A percentile compares a stretch with the other conserved stretches of the same genome.
These are phyloP conservation scores for Lachancea sp. DNA, from an alignment of 805 yeast genomes.

Conservation along the genomic window DNA sequence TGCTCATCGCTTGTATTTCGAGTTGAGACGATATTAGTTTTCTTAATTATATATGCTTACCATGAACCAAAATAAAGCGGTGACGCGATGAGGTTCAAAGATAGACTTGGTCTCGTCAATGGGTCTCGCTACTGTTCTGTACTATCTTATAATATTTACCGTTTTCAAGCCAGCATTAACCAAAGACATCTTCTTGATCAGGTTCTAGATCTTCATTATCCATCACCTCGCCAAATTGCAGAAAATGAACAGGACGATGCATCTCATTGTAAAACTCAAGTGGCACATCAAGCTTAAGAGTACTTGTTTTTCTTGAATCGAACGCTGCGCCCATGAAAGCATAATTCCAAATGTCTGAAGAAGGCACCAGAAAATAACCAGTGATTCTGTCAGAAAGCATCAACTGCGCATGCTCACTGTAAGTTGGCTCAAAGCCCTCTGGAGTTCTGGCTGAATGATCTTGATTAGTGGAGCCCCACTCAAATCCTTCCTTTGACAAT, in stretches of 20 bases:
- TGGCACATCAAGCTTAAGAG: conserved; percentile 72
- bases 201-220: conserved; percentile 51
- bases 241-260: conserved; percentile 86
- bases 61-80: too few relatives aligned
- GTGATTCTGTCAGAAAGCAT: conserved; percentile 64
- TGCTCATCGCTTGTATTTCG: too few relatives aligned
- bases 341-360: conserved; percentile 82
- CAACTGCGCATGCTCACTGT: conserved; percentile 59
- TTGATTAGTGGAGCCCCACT: conserved; percentile 68
- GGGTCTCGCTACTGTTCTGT: neutral
- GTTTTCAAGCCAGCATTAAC: conserved; percentile 22
- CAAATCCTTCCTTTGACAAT: conserved; percentile 55
- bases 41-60: too few relatives aligned
- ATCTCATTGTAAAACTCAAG: conserved; percentile 73
- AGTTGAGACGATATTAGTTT: too few relatives aligned
- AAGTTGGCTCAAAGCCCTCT: conserved; percentile 57
- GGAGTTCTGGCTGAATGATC: conserved; percentile 53
- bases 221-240: conserved; percentile 62
- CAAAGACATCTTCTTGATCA: conserved; percentile 59
- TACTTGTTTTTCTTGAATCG: conserved; percentile 54
- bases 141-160: neutral
- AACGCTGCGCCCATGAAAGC: conserved; percentile 83
- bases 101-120: too few relatives aligned
- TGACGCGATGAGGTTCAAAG: too few relatives aligned
- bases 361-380: conserved; percentile 86